Evolutionary conservation across 2,329 filamentous ascomycete genomes (phyloP).

Genomic region (Teratosphaeria zuluensis): DNA sequence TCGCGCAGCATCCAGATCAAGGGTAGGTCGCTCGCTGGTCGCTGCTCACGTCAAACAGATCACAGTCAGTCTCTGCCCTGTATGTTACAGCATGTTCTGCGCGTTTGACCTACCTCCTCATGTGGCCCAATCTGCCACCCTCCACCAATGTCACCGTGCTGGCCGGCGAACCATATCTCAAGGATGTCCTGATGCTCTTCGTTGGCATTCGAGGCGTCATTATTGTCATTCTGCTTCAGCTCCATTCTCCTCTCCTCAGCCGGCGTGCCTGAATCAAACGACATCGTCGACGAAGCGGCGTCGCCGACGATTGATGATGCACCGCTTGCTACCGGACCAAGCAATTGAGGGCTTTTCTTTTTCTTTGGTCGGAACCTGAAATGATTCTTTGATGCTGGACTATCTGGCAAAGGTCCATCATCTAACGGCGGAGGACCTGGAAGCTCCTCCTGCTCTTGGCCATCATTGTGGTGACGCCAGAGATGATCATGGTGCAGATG

Average conservation of each 20-base stretch:
- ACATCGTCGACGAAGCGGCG: conserved; percentile 21
- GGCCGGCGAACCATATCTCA: conserved; percentile 69
- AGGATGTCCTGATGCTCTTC: conserved; percentile 56
- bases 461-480: neutral
- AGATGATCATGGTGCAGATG: neutral
- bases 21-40: conserved; percentile 8
- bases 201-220: conserved; percentile 13
- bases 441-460: neutral
- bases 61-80: neutral
- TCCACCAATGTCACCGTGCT: conserved; percentile 40
- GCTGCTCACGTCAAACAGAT: conserved; percentile 1
- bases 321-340: neutral
- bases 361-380: neutral
- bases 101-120: neutral
- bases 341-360: neutral
- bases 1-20: conserved; percentile 7
- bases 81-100: neutral
- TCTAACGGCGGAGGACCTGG: neutral
- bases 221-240: conserved; percentile 21
- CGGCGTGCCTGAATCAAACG: conserved; percentile 9
- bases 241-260: conserved; percentile 9
- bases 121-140: conserved; percentile 5
- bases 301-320: neutral
- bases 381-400: conserved; percentile 1
- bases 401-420: conserved; percentile 3